Conservation (phyloP, 1,284 basidiomycete genomes). For the Polyporus tsugae region DNA sequence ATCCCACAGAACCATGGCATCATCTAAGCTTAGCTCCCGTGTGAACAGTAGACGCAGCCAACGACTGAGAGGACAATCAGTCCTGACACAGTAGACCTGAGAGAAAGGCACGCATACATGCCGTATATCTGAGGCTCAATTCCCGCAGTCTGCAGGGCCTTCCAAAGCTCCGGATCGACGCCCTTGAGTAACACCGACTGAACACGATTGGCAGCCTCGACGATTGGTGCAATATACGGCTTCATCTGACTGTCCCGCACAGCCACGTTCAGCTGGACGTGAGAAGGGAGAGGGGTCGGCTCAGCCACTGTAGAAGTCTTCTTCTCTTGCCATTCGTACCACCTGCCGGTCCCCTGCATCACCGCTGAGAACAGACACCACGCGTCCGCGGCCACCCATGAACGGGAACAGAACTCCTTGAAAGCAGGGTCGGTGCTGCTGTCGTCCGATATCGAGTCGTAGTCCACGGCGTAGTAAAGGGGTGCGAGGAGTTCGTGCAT, state of each 20-base stretch:
- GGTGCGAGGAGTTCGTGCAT: slow-evolving; percentile 96
- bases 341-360: slow-evolving; percentile 80
- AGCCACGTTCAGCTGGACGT: slow-evolving; percentile 53
- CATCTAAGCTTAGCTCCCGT: slow-evolving; percentile 81
- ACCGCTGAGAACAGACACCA: slow-evolving; percentile 82
- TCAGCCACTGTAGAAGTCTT: slow-evolving; percentile 41
- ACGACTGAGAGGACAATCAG: slow-evolving; percentile 53
- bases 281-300: slow-evolving; percentile 50
- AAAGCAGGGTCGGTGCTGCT: slow-evolving; percentile 46
- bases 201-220: slow-evolving; percentile 80
- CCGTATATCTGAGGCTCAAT: slow-evolving; percentile 96
- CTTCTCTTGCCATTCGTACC: slow-evolving; percentile 90
- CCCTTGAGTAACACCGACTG: slow-evolving; percentile 76
- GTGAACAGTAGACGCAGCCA: slow-evolving; percentile 93
- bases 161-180: slow-evolving; percentile 87
- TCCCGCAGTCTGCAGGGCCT: slow-evolving; percentile 76
- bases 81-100: not conserved
- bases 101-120: slow-evolving; percentile 65
- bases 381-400: slow-evolving; percentile 84
- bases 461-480: slow-evolving; percentile 82
- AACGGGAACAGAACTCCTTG: slow-evolving; percentile 68
- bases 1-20: slow-evolving; percentile 90
- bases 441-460: slow-evolving; percentile 72
- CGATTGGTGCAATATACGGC: slow-evolving; percentile 83
- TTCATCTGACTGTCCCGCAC: slow-evolving; percentile 58